Evolutionary conservation across 2,329 filamentous ascomycete species (phyloP), one percentile per base, ranked within the genome.

Genomic region (Fusarium robinianum): DNA sequence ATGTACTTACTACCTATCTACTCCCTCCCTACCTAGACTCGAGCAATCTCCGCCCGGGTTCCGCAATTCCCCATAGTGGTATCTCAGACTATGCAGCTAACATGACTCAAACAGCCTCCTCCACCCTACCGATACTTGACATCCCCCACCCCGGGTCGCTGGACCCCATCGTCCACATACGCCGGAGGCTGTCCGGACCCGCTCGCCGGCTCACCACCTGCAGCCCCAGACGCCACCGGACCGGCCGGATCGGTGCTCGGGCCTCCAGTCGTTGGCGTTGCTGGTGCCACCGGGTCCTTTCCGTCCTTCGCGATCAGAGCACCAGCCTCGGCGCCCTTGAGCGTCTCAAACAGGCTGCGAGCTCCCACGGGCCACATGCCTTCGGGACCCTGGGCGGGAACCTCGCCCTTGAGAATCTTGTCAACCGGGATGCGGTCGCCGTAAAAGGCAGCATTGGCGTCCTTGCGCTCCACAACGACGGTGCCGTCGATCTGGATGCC

Each of bases 371-470:
- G 66, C 67, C 66, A 70, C 60, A 57, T 58, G 16, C 61, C 59
- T 10, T 42, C 43, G 6, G 58, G 41, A 5, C 51, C 56, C 24
- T 63, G 59, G 2, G 53, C 44, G 2, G 62, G 62, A 2, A 67
- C 58, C 5, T 65, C 58, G n/a, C 76, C 71, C 26, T 74, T 68
- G 16, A 81, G 62, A 40, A 81, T 79, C 47, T 69, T 67, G 16
- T 72, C 67, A 1, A 74, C 75, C 0, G 70, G 57, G 16, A 80
- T 61, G 5, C 63, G 55, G n/a, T 87, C 76, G 15, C 86, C 85
- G 65, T 95, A 96, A 63, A 96, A 96, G 5, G 81, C 80, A 38
- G 89, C 85, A 61, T 96, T 96, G 63, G 92, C 91, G 45, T 92
- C 88, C n/a, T 81, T 85, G 36, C 90, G 81, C 67, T 95, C 88